Evolutionary conservation across 2,329 filamentous ascomycete species (phyloP).

Genomic region (Colletotrichum sp.): DNA sequence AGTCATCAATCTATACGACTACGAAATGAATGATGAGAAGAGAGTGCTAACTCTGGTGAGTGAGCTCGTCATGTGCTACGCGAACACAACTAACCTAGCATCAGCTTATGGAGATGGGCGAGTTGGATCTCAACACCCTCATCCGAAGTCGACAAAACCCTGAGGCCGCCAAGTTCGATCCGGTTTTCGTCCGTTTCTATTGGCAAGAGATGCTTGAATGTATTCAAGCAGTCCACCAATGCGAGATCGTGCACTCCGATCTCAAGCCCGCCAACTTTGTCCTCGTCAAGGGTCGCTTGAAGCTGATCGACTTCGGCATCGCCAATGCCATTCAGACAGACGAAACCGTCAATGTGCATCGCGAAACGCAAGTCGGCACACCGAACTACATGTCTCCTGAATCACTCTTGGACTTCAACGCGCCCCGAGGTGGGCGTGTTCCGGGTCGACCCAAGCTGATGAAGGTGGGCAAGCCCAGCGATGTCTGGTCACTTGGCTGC

Average conservation of each 20-base stretch:
- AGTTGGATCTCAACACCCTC: constrained; percentile 89
- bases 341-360: constrained; percentile 95
- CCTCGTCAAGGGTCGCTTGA: constrained; percentile 85
- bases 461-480: constrained; percentile 94
- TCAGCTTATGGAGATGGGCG: constrained; percentile 95
- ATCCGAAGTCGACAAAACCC: constrained; percentile 75
- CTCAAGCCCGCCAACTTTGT: constrained; percentile 98
- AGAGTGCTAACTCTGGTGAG: constrained; percentile 81
- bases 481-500: constrained; percentile 95
- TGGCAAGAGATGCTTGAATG: constrained; percentile 99
- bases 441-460: constrained; percentile 72
- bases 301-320: constrained; percentile 98
- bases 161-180: constrained; percentile 79
- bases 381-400: constrained; percentile 99
- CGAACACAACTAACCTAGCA: not conserved
- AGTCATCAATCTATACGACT: constrained; percentile 90
- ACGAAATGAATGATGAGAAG: constrained; percentile 92
- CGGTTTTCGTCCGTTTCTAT: constrained; percentile 93
- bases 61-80: constrained; percentile 22
- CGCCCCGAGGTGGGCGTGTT: constrained; percentile 51
- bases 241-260: constrained; percentile 95
- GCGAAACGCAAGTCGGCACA: constrained; percentile 93
- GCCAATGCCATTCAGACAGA: constrained; percentile 96
- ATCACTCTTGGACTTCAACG: constrained; percentile 87
- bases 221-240: constrained; percentile 83